A percentile compares a stretch with the other conserved stretches of the same genome.
These are phyloP conservation scores for Boletus eberwhitei DNA, from an alignment of 768 basidiomycete species.

Conservation along the genomic window DNA sequence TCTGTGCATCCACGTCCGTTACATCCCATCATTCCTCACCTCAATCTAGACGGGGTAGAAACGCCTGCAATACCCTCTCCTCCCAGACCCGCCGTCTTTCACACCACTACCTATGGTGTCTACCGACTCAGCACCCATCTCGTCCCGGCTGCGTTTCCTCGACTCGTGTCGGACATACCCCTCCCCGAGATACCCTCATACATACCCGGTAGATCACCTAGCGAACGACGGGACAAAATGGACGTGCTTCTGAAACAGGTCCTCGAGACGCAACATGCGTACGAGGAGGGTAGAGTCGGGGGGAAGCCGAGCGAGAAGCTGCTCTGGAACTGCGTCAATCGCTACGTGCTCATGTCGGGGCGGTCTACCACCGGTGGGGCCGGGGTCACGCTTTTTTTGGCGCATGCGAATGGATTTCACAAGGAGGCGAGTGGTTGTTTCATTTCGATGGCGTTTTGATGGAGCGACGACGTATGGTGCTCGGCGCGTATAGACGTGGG, in stretches of 20 bases:
- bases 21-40: constrained; percentile 7
- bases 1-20: constrained; percentile 24
- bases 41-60: not conserved
- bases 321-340: constrained; percentile 71
- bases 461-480: not conserved
- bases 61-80: constrained; percentile 22
- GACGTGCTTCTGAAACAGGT: constrained; percentile 19
- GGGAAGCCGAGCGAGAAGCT: constrained; percentile 26
- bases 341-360: constrained; percentile 44
- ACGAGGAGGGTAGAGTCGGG: constrained; percentile 16
- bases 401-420: constrained; percentile 84
- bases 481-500: constrained; percentile 62
- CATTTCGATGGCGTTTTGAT: not conserved
- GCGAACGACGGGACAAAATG: constrained; percentile 10
- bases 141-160: constrained; percentile 29
- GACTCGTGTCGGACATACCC: constrained; percentile 22
- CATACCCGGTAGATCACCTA: not conserved
- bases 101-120: constrained; percentile 10
- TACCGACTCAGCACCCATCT: constrained; percentile 30
- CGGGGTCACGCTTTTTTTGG: constrained; percentile 63
- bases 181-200: constrained; percentile 19
- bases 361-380: not conserved
- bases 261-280: constrained; percentile 9
- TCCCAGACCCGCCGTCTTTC: constrained; percentile 18
- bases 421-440: constrained; percentile 65